Evolutionary conservation across 805 yeast genomes (phyloP).

Genomic region (Schwanniomyces polymorphus): DNA sequence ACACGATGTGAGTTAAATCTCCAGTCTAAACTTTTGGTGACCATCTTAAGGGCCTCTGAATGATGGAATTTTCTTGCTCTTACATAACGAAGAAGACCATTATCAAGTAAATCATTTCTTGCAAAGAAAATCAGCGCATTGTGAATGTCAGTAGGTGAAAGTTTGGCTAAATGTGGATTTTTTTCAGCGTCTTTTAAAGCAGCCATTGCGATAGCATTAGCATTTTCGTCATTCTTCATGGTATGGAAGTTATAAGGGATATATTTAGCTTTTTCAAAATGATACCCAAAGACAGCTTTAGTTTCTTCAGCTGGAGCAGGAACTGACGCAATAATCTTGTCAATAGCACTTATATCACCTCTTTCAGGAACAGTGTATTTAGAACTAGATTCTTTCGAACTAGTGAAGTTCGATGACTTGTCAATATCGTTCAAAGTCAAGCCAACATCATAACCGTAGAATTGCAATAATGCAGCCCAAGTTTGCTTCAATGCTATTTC

Average conservation of each 20-base stretch:
- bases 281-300: conserved; percentile 25
- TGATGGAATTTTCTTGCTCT: conserved; percentile 88
- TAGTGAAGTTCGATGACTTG: conserved; percentile 13
- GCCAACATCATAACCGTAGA: conserved; percentile 51
- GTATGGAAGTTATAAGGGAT: background rate
- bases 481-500: conserved; percentile 65
- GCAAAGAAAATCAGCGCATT: conserved; percentile 38
- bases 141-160: conserved; percentile 53
- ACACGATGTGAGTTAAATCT: conserved; percentile 60
- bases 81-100: conserved; percentile 68
- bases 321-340: conserved; percentile 11
- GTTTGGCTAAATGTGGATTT: conserved; percentile 49
- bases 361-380: conserved; percentile 23
- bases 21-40: conserved; percentile 76
- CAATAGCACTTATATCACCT: conserved; percentile 12
- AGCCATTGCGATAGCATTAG: background rate
- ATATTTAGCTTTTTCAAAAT: conserved; percentile 19
- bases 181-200: conserved; percentile 28
- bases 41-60: conserved; percentile 67
- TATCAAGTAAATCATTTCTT: conserved; percentile 82
- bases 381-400: conserved; percentile 23
- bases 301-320: conserved; percentile 13
- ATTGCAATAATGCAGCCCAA: conserved; percentile 66
- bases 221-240: background rate
- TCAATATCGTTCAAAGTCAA: conserved; percentile 19